Base-by-base conservation (phyloP, 768 basidiomycete genomes). In the Lentinus brumalis region DNA sequence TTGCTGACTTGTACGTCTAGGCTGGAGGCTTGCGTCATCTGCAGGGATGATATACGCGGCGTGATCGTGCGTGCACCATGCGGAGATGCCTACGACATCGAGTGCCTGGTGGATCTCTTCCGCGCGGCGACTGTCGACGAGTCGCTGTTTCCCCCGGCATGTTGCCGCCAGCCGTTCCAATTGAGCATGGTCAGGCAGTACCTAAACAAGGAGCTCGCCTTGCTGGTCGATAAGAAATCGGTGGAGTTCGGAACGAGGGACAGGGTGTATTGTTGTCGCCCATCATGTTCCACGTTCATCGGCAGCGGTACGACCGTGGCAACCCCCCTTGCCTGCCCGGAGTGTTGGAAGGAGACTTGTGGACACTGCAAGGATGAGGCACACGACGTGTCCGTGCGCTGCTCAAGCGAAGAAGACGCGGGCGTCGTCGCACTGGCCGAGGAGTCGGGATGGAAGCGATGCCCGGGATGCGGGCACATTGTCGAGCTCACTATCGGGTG, bases 201-300 rank as follows among this genome's bases (percentile, higher is more conserved):
- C 39, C 56, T 73, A 12, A 53, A 60, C 16, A 41, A 21, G 4
- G 46, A 56, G 1, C 60, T 69, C 29, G 29, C 39, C 12, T 44
- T 53, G 16, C 26, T 67, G 12, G 82, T 84, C 55, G 64, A 77
- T 5, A 61, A 59, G 41, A 87, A 86, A 68, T 60, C 71, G 4
- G 55, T 58, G 5, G 86, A 88, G 68, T 85, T 81, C 63, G 70
- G 73, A 5, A 78, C 75, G 1, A 75, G 77, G 0, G 65, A 80
- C 26, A 76, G 87, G 6, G 66, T 87, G 3, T 88, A 87, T 61
- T 79, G 78, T 50, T 75, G 79, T n/a, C 75, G 67, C 4, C 72
- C 78, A 5, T 75, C 76, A 0, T 87, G 86, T 64, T 85, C 86
- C 21, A 45, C 70, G 0, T 88, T 87, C 70, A 73, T 87, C 12